Percentiles rank a stretch among this genome's conserved stretches.
Evolutionary conservation across 2,329 filamentous ascomycete genomes (phyloP).

Genomic region (Chaetomiaceae sp.): DNA sequence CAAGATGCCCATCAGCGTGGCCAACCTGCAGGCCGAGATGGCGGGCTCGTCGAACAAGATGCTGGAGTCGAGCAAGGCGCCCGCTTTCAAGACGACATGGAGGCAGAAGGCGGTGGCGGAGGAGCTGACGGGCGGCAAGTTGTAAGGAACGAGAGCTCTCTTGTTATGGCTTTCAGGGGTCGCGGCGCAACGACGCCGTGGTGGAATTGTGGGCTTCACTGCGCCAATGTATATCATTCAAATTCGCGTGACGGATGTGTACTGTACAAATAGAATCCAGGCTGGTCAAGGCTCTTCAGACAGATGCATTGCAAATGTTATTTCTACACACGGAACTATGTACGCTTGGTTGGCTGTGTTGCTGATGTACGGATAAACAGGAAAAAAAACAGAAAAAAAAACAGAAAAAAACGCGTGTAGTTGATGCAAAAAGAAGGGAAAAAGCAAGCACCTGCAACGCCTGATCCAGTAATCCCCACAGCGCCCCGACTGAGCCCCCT

Average conservation of each 20-base stretch:
- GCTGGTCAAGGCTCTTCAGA: constrained; percentile 1
- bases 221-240: constrained; percentile 10
- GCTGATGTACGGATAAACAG: background rate
- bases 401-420: background rate
- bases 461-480: background rate
- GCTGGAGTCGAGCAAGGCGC: constrained; percentile 35
- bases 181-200: background rate
- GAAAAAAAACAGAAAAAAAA: too few relatives aligned
- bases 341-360: background rate
- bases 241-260: constrained; percentile 14
- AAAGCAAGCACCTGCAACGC: background rate
- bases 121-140: constrained; percentile 56
- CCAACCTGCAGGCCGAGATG: constrained; percentile 40
- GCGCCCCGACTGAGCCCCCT: background rate
- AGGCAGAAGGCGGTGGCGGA: constrained; percentile 52
- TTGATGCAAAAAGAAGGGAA: background rate
- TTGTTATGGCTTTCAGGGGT: too few relatives aligned
- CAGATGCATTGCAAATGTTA: constrained; percentile 12
- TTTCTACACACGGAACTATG: background rate
- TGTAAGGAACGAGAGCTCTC: constrained; percentile 38
- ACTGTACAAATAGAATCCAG: constrained; percentile 22
- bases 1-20: constrained; percentile 42
- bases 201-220: background rate
- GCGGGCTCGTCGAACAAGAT: constrained; percentile 31
- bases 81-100: constrained; percentile 42